Evolutionary conservation across 352 stramenopile genomes (phyloP), one percentile per base, ranked within the genome.

Genomic region (Saprolegnia parasitica): DNA sequence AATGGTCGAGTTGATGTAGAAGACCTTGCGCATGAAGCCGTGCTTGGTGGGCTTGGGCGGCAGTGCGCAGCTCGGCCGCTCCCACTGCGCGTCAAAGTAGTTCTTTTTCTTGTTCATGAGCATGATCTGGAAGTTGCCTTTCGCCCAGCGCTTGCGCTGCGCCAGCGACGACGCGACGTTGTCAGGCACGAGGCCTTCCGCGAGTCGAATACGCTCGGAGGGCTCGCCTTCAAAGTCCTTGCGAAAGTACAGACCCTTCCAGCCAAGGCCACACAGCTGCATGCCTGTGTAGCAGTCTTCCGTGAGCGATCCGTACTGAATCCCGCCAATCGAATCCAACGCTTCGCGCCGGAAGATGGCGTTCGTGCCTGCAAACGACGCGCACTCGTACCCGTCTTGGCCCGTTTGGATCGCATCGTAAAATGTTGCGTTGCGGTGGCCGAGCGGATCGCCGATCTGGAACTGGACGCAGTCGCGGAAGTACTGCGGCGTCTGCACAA

Each of bases 151-250:
- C 65, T 86, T 86, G 66, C 86, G 86, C 73, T 94, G 86, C 6
- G 86, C 81, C 55, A 94, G 78, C 21, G 86, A 84, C 29, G 74
- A 80, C 47, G 86, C 83, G 6, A 94, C 86, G n/a, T 86, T 90
- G 68, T 91, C 80, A 0, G 86, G 86, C 35, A 94, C 86, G 49
- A 88, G 37, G 56, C 86, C 86, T 78, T 94, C 86, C 20, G 79
- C 83, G 54, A 94, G 67, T 60, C 86, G 86, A 58, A 94, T 82
- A 68, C 86, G 86, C 73, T 94, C 86, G 10, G 71, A 45, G 26
- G 73, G 73, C 71, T 94, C 84, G 15, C 86, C 86, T 77, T 94
- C 86, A 35, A 94, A 91, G 74, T 94, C 86, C 76, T 94, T 94
- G 54, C 86, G 84, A 78, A 90, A 94, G 76, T 92, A 94, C 57